Conservation (phyloP, 208 protist genomes). For the Trypanosomatidae sp. region DNA sequence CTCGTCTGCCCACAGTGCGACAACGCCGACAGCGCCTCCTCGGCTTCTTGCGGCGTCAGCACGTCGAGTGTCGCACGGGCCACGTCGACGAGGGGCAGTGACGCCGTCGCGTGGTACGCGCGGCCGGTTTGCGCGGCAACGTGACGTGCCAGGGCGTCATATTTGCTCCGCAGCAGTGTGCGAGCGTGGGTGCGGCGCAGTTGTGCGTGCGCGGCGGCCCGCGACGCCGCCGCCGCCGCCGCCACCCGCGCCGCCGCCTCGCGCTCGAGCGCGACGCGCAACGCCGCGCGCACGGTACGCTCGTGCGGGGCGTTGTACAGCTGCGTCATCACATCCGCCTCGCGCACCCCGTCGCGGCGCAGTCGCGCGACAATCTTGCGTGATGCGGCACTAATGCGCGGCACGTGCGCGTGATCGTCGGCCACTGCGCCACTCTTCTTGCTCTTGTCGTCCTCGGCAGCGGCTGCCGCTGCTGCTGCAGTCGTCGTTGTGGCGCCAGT, state of each 20-base stretch:
- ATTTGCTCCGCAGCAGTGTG: conserved; percentile 42
- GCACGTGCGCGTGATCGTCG: too few relatives aligned
- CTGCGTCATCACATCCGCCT: too few relatives aligned
- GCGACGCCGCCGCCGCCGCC: conserved; percentile 6
- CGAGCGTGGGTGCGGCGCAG: conserved; percentile 28
- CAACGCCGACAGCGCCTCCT: conserved; percentile 38
- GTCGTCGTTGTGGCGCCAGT: too few relatives aligned
- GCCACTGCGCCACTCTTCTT: too few relatives aligned
- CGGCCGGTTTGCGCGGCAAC: conserved; percentile 3
- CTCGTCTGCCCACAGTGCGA: conserved; percentile 12
- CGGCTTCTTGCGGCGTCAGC: conserved; percentile 38
- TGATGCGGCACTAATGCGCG: too few relatives aligned
- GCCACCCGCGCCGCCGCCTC: conserved; percentile 9
- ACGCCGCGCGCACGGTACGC: too few relatives aligned
- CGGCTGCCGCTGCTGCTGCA: too few relatives aligned
- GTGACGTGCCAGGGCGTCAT: conserved; percentile 16
- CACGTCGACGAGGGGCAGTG: conserved; percentile 29
- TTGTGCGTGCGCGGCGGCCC: conserved; percentile 10
- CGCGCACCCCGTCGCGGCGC: too few relatives aligned
- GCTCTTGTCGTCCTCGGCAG: too few relatives aligned
- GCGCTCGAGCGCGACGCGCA: too few relatives aligned
- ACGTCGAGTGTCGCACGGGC: conserved; percentile 32
- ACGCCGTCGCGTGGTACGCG: conserved; percentile 12
- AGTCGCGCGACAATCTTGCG: too few relatives aligned
- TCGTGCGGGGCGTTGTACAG: too few relatives aligned